Percentiles rank a stretch among this genome's conserved stretches.
These are phyloP conservation scores for Austroboletus festivus DNA, from an alignment of 768 basidiomycete genomes.

Conservation along the genomic window DNA sequence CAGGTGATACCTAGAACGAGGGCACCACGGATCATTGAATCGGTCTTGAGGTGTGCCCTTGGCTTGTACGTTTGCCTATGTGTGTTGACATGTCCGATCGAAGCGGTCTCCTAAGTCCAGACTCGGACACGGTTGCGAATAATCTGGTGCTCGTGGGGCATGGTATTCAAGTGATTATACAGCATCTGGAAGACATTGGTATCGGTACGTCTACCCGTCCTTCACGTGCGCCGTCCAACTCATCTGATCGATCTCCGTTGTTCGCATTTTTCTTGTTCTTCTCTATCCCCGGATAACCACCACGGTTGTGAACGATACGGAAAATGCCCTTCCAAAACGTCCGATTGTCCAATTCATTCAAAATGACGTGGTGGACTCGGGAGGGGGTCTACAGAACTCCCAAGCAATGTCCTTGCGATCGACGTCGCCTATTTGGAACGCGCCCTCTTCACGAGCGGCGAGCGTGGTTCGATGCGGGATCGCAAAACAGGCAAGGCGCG, in stretches of 20 bases:
- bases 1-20: conserved; percentile 65
- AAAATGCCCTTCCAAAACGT: too few relatives aligned
- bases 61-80: not conserved
- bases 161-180: conserved; percentile 50
- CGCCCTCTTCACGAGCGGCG: conserved; percentile 54
- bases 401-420: conserved; percentile 66
- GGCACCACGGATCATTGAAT: conserved; percentile 68
- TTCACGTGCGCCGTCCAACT: not conserved
- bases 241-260: not conserved
- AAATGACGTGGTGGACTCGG: too few relatives aligned
- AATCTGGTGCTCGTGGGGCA: conserved; percentile 71
- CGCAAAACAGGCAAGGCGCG: conserved; percentile 55
- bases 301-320: not conserved
- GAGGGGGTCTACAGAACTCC: conserved; percentile 62
- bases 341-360: too few relatives aligned
- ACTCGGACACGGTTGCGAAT: conserved; percentile 70
- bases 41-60: conserved; percentile 57
- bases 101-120: conserved; percentile 72
- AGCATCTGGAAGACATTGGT: conserved; percentile 72
- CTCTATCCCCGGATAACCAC: not conserved
- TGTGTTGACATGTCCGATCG: conserved; percentile 1
- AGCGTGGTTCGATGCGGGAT: conserved; percentile 60
- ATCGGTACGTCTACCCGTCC: conserved; percentile 53
- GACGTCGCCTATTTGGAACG: conserved; percentile 67
- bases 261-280: not conserved